Base-by-base conservation (phyloP, 176 grass and related monocot species). In the Bothriochloa decipiens region DNA sequence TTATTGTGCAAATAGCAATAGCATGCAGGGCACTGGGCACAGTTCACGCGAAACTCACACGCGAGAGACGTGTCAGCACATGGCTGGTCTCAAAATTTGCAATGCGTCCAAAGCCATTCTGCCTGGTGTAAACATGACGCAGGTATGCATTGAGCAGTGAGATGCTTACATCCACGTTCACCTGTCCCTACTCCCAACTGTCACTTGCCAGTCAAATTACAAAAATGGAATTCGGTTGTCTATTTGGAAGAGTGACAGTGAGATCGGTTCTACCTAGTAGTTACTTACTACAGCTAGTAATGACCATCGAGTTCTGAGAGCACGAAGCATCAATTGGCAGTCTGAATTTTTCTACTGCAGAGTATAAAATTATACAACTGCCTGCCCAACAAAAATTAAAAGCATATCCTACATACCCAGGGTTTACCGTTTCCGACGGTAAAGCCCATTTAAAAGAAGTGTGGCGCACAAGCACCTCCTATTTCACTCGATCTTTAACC, bases 181-280 rank as follows among this genome's bases (percentile, higher is more conserved):
- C 39, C 6, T 35, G 70, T 75, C 40, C 0, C 58, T 75, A 16
- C 23, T 75, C 40, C 0, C 58, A 67, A 33, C 4, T 64, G 28
- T 29, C 27, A 18, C 41, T 18, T 52, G 63, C 73, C 2, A 53
- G 71, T 69, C 83, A 70, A 70, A 65, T 8, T 20, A 28, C 35
- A 37, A 29, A 86, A 89, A 75, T 22, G 62, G 88, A 78, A 82
- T 73, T 78, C 72, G 26, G 72, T 77, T 86, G 32, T 25, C 17
- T 22, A n/a, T 37, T 45, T 15, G 55, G 29, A 72, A 32, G 42
- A 42, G 0, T n/a, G 88, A 77, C 42, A 82, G 41, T 33, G 42
- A 77, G 37, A 50, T 26, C 41, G 16, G 32, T 4, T 26, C 14
- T 18, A 43, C 15, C 20, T 2, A 17, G 33, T 2, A 17, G 33